Conservation (phyloP, 768 basidiomycete species). For the Tephrocybe sp. region DNA sequence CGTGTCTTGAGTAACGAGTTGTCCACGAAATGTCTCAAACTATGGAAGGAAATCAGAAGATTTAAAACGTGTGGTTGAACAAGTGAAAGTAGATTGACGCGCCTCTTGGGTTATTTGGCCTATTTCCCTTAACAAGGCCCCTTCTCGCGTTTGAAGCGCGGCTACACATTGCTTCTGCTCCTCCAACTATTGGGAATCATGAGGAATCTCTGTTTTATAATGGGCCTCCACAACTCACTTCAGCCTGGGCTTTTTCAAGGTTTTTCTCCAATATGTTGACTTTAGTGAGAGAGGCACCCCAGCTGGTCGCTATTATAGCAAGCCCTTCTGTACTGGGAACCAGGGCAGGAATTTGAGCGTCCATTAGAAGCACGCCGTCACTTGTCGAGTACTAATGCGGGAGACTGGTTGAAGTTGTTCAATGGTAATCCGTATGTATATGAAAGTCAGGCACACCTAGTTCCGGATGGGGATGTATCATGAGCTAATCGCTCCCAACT, state of each 20-base stretch:
- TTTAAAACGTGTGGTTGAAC: conserved; percentile 1
- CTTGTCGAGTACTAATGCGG: no score
- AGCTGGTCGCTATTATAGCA: conserved; percentile 32
- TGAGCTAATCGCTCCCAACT: no score
- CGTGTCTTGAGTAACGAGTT: no score
- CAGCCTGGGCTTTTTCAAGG: conserved; percentile 24
- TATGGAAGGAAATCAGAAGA: conserved; percentile 2
- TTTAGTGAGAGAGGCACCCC: conserved; percentile 36
- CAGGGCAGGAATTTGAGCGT: background rate
- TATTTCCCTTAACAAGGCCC: background rate
- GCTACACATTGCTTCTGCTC: background rate
- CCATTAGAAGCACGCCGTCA: conserved; percentile 1
- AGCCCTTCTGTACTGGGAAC: conserved; percentile 26
- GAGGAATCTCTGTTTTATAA: background rate
- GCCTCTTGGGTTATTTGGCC: conserved; percentile 26
- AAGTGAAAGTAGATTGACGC: conserved; percentile 1
- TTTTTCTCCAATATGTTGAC: conserved; percentile 33
- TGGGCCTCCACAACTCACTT: background rate
- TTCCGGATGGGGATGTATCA: background rate
- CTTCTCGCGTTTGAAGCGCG: background rate
- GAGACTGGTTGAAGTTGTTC: no score
- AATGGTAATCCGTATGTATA: no score
- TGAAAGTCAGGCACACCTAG: background rate
- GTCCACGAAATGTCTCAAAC: background rate
- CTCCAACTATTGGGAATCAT: background rate